These are phyloP conservation scores for Megacollybia marginata DNA, from an alignment of 768 basidiomycete species.

Conservation along the genomic window DNA sequence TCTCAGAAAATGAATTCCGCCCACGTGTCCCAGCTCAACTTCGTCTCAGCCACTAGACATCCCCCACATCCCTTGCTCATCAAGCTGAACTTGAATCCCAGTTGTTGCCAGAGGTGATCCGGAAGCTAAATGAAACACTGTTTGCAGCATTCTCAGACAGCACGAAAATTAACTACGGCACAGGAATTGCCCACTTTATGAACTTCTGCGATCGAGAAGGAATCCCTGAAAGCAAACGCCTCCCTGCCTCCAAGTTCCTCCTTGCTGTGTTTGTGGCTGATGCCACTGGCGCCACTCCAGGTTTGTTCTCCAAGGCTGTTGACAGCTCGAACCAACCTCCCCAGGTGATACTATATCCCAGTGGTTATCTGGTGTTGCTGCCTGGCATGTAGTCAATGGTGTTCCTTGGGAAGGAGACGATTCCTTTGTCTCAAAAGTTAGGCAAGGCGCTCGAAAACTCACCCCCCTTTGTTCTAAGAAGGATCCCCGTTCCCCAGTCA, in stretches of 20 bases:
- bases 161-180: constrained; percentile 21
- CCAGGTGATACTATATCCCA: constrained; percentile 30
- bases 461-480: constrained; percentile 8
- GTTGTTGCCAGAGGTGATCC: neutral
- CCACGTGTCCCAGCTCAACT: neutral
- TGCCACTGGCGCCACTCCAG: constrained; percentile 5
- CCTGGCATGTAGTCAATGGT: no score
- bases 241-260: constrained; percentile 21
- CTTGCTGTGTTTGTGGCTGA: constrained; percentile 20
- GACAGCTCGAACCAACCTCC: constrained; percentile 12
- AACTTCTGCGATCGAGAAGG: no score
- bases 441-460: constrained; percentile 12
- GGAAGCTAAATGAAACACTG: neutral
- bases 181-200: constrained; percentile 23
- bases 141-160: constrained; percentile 1
- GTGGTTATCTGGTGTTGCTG: no score
- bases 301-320: neutral
- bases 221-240: constrained; percentile 18
- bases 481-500: no score
- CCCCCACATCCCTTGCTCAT: no score
- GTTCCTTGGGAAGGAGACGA: no score
- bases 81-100: neutral
- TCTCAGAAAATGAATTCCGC: neutral
- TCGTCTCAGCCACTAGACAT: neutral
- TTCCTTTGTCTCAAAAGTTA: constrained; percentile 5